phyloP scores from a whole-genome alignment of 139 green algal genomes.

The Chlorella sp. region DNA sequence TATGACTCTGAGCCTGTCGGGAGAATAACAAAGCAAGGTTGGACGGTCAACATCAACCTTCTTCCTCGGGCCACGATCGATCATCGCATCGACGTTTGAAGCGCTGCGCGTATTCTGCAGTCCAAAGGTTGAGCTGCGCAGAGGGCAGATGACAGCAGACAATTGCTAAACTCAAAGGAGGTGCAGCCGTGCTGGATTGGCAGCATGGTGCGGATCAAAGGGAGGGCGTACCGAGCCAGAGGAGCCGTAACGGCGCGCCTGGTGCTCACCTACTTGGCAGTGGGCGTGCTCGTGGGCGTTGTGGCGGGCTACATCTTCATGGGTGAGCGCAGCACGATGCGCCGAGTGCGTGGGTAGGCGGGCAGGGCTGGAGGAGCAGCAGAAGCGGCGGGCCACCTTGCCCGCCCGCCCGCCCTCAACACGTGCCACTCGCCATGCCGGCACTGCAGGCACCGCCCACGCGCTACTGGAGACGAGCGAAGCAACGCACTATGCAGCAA shows the following conservation, averaged over 20 bases:
- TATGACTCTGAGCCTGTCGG: too few relatives aligned
- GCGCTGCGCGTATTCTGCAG: neutral
- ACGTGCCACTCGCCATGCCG: too few relatives aligned
- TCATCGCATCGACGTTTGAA: neutral
- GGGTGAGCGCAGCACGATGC: neutral
- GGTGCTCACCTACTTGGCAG: neutral
- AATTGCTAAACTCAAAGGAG: too few relatives aligned
- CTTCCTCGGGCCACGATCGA: too few relatives aligned
- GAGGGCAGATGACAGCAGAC: neutral
- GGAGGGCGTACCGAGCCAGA: neutral
- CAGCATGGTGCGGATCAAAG: neutral
- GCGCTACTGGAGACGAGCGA: constrained; percentile 3
- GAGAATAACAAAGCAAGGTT: too few relatives aligned
- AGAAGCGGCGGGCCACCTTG: too few relatives aligned
- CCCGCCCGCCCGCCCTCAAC: too few relatives aligned
- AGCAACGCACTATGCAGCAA: neutral
- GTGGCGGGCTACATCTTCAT: constrained; percentile 40
- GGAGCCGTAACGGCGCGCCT: neutral
- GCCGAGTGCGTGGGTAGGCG: neutral
- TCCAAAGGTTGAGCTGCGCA: neutral
- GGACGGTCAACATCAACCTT: too few relatives aligned
- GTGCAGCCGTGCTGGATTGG: neutral
- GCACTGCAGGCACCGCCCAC: constrained; percentile 22
- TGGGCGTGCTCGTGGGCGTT: constrained; percentile 8
- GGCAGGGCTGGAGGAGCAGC: too few relatives aligned